phyloP scores from a whole-genome alignment of 2,329 filamentous ascomycete species.

The Penicillium sp. region DNA sequence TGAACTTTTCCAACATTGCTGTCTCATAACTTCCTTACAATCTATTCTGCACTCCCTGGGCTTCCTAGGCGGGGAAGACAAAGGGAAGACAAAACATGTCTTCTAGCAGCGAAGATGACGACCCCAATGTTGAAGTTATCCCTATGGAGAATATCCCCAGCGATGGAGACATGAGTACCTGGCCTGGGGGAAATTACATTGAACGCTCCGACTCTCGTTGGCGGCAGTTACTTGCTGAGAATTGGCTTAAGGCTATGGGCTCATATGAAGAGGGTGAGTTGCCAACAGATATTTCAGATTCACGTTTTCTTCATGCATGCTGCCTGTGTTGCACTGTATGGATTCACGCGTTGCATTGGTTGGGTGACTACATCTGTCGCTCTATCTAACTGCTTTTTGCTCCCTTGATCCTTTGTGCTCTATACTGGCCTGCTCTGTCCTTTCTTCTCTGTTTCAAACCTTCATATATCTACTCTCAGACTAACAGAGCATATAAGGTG shows the following conservation, averaged over 20 bases:
- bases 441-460: not conserved
- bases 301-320: not conserved
- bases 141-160: slow-evolving; percentile 35
- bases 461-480: not conserved
- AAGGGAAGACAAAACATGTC: not conserved
- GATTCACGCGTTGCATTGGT: not conserved
- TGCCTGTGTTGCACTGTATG: no score
- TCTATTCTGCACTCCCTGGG: not conserved
- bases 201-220: slow-evolving; percentile 43
- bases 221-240: slow-evolving; percentile 46
- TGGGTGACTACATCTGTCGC: not conserved
- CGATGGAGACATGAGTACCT: slow-evolving; percentile 39
- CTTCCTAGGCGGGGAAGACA: not conserved
- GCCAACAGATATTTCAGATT: not conserved
- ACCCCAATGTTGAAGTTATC: slow-evolving; percentile 27
- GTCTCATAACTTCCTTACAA: not conserved
- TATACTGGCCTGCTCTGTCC: not conserved
- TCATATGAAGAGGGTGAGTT: slow-evolving; percentile 38
- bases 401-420: not conserved
- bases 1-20: not conserved
- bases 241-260: slow-evolving; percentile 49
- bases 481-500: slow-evolving; percentile 29
- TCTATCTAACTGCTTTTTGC: not conserved
- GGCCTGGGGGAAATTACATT: slow-evolving; percentile 32
- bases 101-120: slow-evolving; percentile 16